Base-by-base conservation (phyloP, 176 grass and related monocot genomes). In the Saccharum spontaneum region DNA sequence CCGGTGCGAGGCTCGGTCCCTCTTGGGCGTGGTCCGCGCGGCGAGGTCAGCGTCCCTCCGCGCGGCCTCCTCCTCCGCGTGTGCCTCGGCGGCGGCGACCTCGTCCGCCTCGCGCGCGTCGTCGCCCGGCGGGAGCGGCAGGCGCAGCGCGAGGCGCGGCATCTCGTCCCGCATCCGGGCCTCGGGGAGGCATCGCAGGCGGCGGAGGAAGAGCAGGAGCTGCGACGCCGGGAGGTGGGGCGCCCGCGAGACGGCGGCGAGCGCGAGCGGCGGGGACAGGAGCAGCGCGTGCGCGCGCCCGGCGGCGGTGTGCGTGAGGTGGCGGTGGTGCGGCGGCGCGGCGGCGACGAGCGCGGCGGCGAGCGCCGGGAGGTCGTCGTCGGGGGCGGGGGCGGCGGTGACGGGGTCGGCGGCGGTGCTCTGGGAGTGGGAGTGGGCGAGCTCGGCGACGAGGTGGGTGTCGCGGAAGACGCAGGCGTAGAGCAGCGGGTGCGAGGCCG, bases 381-480 rank as follows among this genome's bases (percentile, higher is more conserved):
- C 49, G 3, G 12, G n/a, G 36, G 28, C 22, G 22, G 18, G 7
- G 52, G 50, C 4, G 7, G 37, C 17, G 5, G 20, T 8, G 22
- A 1, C 22, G 55, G 55, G 3, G 84, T 55, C 88, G 13, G 15
- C 67, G 17, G 15, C 48, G 55, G 28, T 26, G n/a, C n/a, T 61
- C 57, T 24, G 18, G 54, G 52, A 10, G 7, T 38, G 31, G 59
- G 59, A 24, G 82, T 38, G 76, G 17, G 69, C 73, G 69, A 91
- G 85, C 10, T 91, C 89, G 76, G 76, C 81, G 81, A 91, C 70
- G 81, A 91, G 31, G 69, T 70, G 20, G 49, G 62, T 87, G 89
- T 87, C 89, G 75, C 77, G 85, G 89, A 87, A 87, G 89, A 74
- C 82, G 85, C 89, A 84, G 76, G 89, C 81, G 89, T 91, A 91